Percentiles rank a stretch among this genome's conserved stretches.
phyloP scores from a whole-genome alignment of 768 basidiomycete genomes.

The Pisolithus microcarpus region DNA sequence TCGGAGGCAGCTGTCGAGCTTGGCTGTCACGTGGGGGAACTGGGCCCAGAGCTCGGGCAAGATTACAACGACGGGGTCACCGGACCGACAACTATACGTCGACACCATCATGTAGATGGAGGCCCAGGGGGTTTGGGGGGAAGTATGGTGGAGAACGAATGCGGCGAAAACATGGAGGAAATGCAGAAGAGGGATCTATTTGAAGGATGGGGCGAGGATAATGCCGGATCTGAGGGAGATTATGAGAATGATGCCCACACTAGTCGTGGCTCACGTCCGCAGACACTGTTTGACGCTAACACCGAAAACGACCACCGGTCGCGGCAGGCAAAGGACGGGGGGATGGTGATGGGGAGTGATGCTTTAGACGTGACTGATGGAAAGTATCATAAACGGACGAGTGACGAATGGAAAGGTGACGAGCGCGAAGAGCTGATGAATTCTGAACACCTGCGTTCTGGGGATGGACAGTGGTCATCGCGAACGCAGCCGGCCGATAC shows the following conservation, averaged over 20 bases:
- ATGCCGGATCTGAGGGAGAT: background rate
- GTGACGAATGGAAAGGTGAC: background rate
- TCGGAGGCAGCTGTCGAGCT: constrained; percentile 14
- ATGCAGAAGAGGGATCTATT: background rate
- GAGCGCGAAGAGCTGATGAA: background rate
- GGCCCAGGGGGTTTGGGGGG: background rate
- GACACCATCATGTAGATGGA: background rate
- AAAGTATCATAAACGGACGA: background rate
- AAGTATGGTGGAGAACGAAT: background rate
- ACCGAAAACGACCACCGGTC: background rate
- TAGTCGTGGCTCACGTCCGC: background rate
- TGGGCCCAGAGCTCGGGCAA: background rate
- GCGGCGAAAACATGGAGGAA: background rate
- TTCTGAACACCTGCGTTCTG: no score
- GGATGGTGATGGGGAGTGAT: background rate
- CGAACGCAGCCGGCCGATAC: background rate
- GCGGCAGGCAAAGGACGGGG: background rate
- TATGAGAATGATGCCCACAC: background rate
- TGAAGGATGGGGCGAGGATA: background rate
- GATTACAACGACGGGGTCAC: background rate
- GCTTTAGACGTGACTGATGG: background rate
- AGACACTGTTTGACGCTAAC: background rate
- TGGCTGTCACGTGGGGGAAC: background rate
- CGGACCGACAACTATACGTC: constrained; percentile 5
- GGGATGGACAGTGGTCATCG: background rate